Percentiles rank a stretch among this genome's conserved stretches.
Conservation (phyloP, 1,139 yeast genomes). For the Sugiyamaella japonica region DNA sequence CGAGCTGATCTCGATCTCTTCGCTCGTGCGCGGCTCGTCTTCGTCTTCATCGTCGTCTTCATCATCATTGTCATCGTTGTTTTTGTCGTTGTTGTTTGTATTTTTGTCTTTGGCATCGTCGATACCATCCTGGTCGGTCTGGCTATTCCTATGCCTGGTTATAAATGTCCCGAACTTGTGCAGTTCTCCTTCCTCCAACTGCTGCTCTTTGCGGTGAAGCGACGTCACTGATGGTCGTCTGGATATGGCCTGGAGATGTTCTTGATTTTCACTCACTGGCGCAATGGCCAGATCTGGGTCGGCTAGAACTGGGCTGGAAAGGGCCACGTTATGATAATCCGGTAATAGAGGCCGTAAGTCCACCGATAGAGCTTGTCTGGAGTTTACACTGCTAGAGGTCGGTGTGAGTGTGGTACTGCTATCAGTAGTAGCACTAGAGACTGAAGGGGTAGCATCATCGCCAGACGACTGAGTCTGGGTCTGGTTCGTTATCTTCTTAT, state of each 20-base stretch:
- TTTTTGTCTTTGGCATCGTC: not conserved
- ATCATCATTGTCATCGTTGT: slow-evolving; percentile 6
- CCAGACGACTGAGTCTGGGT: not conserved
- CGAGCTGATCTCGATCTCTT: slow-evolving; percentile 4
- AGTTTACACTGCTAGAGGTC: not conserved
- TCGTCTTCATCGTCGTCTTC: not conserved
- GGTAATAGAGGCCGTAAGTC: slow-evolving; percentile 14
- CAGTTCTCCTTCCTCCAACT: slow-evolving; percentile 88
- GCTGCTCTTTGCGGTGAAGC: slow-evolving; percentile 59
- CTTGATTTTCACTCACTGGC: slow-evolving; percentile 22
- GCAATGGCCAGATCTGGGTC: slow-evolving; percentile 32
- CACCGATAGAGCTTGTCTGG: not conserved
- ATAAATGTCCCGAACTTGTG: slow-evolving; percentile 67
- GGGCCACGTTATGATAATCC: slow-evolving; percentile 15
- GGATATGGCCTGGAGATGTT: slow-evolving; percentile 22
- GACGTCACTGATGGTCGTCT: slow-evolving; percentile 33
- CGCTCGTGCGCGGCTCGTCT: not conserved
- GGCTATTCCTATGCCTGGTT: slow-evolving; percentile 11
- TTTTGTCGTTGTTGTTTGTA: not conserved
- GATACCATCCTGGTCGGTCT: slow-evolving; percentile 3
- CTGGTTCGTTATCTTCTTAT: too few relatives aligned
- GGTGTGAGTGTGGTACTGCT: too few relatives aligned
- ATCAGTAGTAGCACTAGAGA: not conserved
- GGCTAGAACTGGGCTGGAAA: slow-evolving; percentile 11
- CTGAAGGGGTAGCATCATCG: too few relatives aligned